Evolutionary conservation across 2,329 filamentous ascomycete genomes (phyloP).

Genomic region (Stagonosporopsis vannaccii): DNA sequence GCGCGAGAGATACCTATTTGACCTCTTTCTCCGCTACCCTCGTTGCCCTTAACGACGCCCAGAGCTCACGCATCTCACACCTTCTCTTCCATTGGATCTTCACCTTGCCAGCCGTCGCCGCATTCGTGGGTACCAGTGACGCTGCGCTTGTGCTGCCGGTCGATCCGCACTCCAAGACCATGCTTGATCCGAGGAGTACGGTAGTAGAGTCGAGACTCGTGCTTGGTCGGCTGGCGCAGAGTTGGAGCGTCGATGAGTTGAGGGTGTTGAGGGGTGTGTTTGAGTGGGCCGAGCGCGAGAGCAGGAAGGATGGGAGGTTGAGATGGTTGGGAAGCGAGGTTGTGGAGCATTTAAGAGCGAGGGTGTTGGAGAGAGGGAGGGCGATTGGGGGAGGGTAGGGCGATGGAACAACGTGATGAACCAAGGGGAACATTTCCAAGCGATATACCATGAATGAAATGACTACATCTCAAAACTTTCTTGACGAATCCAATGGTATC

Average conservation of each 20-base stretch:
- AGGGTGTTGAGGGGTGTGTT: conserved; percentile 71
- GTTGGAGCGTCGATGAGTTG: conserved; percentile 56
- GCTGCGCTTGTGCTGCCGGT: conserved; percentile 54
- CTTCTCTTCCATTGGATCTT: conserved; percentile 79
- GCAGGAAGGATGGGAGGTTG: conserved; percentile 47
- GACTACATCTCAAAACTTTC: neutral
- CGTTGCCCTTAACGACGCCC: conserved; percentile 71
- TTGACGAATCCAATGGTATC: conserved; percentile 2
- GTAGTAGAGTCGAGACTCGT: conserved; percentile 76
- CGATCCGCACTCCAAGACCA: conserved; percentile 54
- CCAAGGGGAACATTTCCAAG: neutral
- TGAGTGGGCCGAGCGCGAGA: conserved; percentile 66
- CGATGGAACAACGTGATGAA: neutral
- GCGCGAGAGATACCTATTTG: conserved; percentile 62
- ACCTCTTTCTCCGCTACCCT: conserved; percentile 77
- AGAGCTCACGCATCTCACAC: conserved; percentile 46
- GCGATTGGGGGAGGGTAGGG: conserved; percentile 17
- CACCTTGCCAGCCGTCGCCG: conserved; percentile 61
- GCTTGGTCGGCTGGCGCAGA: conserved; percentile 58
- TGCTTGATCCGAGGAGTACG: conserved; percentile 63
- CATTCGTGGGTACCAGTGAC: conserved; percentile 64
- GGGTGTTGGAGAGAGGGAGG: conserved; percentile 53
- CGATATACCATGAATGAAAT: neutral
- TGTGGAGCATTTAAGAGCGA: conserved; percentile 62
- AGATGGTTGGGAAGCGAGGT: conserved; percentile 65